Percentiles rank a stretch among this genome's conserved stretches.
Conservation (phyloP, 352 stramenopile species). For the Phytophthora citricola region DNA sequence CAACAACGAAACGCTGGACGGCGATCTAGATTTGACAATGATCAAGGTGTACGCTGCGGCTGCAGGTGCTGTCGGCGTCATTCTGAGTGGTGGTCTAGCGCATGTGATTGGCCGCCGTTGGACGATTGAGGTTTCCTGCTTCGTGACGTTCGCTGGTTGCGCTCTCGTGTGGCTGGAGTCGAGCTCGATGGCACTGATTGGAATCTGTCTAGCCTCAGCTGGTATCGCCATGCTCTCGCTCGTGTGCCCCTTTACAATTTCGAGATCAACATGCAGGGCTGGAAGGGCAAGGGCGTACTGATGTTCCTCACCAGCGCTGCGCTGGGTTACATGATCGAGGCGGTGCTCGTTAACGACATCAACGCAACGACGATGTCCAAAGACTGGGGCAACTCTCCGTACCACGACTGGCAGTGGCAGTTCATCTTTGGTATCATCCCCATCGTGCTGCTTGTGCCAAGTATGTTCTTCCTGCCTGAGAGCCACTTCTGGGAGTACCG, state of each 20-base stretch:
- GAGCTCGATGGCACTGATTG: constrained; percentile 71
- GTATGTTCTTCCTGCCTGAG: constrained; percentile 73
- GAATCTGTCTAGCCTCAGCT: constrained; percentile 66
- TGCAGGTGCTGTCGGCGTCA: constrained; percentile 54
- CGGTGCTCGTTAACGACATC: constrained; percentile 71
- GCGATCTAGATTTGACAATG: constrained; percentile 63
- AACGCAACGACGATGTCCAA: constrained; percentile 73
- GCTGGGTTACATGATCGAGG: constrained; percentile 82
- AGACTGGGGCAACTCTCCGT: constrained; percentile 71
- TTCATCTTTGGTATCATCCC: constrained; percentile 83
- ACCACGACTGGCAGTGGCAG: constrained; percentile 82
- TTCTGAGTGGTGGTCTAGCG: constrained; percentile 56
- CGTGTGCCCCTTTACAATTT: constrained; percentile 85
- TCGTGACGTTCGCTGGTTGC: constrained; percentile 68
- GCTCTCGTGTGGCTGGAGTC: constrained; percentile 76
- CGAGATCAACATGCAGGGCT: constrained; percentile 87
- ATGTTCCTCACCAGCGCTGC: constrained; percentile 78
- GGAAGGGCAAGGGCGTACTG: constrained; percentile 89
- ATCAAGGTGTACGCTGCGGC: constrained; percentile 78
- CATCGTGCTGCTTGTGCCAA: constrained; percentile 63
- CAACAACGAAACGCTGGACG: constrained; percentile 57
- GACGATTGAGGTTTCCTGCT: constrained; percentile 65
- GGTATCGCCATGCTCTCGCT: constrained; percentile 86
- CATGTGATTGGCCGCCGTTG: constrained; percentile 70
- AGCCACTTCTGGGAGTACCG: constrained; percentile 84